A percentile compares a stretch with the other conserved stretches of the same genome.
These are phyloP conservation scores for Thinopyrum elongatum DNA, from an alignment of 176 grass and related monocot species.

Conservation along the genomic window DNA sequence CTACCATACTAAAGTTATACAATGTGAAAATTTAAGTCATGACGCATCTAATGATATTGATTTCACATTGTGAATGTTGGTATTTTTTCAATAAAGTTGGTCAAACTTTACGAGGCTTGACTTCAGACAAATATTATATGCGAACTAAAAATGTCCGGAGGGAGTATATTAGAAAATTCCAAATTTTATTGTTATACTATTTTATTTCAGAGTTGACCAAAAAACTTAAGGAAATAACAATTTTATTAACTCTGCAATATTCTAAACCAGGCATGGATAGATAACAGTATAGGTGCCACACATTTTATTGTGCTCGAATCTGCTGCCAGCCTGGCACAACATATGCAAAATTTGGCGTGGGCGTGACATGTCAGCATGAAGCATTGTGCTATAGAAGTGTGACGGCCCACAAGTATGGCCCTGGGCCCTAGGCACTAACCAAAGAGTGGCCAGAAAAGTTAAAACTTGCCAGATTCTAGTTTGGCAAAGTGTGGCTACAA, in stretches of 20 bases:
- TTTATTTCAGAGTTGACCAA: slow-evolving; percentile 5
- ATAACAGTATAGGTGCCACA: background rate
- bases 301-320: background rate
- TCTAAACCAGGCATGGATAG: background rate
- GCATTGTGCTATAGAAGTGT: background rate
- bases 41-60: no score
- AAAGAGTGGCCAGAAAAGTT: background rate
- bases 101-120: no score
- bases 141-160: no score
- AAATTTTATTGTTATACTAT: background rate
- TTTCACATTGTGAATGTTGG: no score
- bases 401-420: background rate
- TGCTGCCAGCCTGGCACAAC: background rate
- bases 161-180: no score
- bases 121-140: no score
- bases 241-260: background rate
- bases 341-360: no score
- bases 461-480: background rate
- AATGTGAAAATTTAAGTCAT: no score
- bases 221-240: background rate
- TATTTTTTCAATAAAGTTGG: no score
- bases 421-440: background rate
- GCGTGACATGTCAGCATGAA: background rate
- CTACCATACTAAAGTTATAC: no score
- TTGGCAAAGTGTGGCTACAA: background rate